These are phyloP conservation scores for Russula dissimulans DNA, from an alignment of 768 basidiomycete genomes.

Conservation along the genomic window DNA sequence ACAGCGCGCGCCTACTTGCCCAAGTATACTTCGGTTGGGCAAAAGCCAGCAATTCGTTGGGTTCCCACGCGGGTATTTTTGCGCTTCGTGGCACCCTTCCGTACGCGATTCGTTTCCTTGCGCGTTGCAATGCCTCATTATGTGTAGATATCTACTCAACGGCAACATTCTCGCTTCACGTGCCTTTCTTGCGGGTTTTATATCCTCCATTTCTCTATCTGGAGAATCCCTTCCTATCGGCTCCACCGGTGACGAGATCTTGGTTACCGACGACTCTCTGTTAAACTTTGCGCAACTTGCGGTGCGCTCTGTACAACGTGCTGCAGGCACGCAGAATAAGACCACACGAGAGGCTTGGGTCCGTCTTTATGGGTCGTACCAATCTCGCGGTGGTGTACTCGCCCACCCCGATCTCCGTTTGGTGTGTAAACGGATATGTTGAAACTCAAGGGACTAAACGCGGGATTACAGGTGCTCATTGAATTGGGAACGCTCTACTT, in stretches of 20 bases:
- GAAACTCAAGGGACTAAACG: not conserved
- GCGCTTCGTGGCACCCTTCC: constrained; percentile 81
- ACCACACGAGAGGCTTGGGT: constrained; percentile 77
- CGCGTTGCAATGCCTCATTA: not conserved
- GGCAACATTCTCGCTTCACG: constrained; percentile 88
- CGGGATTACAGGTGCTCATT: constrained; percentile 41
- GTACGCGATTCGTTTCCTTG: constrained; percentile 36
- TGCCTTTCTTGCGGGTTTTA: constrained; percentile 83
- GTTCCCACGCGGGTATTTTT: constrained; percentile 48
- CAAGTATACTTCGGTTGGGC: constrained; percentile 82
- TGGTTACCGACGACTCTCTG: constrained; percentile 62
- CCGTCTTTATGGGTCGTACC: constrained; percentile 75
- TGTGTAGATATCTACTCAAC: constrained; percentile 63
- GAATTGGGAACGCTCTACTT: constrained; percentile 76
- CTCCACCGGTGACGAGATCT: constrained; percentile 46
- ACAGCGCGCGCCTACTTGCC: constrained; percentile 79
- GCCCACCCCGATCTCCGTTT: constrained; percentile 48
- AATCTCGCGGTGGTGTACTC: constrained; percentile 56
- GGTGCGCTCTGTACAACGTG: constrained; percentile 79
- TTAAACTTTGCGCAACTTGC: constrained; percentile 91
- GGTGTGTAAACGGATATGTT: constrained; percentile 1
- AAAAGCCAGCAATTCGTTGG: constrained; percentile 31
- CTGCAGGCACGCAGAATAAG: constrained; percentile 71
- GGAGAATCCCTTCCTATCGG: constrained; percentile 33
- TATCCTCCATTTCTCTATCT: constrained; percentile 48